A percentile compares a stretch with the other conserved stretches of the same genome.
These are phyloP conservation scores for Globisporangium canariense DNA, from an alignment of 352 stramenopile genomes.

Conservation along the genomic window DNA sequence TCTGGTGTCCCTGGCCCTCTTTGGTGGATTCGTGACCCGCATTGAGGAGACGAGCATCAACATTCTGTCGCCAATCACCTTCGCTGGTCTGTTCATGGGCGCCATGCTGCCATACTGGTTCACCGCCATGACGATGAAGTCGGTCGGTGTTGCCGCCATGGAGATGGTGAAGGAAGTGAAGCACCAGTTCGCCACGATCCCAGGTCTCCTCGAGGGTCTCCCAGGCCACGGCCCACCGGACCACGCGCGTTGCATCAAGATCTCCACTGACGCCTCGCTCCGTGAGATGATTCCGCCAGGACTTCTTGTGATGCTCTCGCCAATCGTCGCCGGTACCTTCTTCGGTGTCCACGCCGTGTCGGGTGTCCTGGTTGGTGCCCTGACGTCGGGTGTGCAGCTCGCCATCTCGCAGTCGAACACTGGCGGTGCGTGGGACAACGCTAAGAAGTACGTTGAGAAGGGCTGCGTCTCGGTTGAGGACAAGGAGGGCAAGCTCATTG, in stretches of 20 bases:
- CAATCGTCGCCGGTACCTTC: conserved; percentile 97
- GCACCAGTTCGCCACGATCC: conserved; percentile 98
- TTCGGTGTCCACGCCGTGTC: conserved; percentile 98
- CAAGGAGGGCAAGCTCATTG: conserved; percentile 90
- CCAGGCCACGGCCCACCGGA: conserved; percentile 82
- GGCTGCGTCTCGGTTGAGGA: conserved; percentile 87
- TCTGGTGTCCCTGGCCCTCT: conserved; percentile 98
- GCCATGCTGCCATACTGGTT: conserved; percentile 99
- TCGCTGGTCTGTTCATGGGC: conserved; percentile 98
- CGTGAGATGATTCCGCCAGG: conserved; percentile 99
- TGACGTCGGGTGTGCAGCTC: conserved; percentile 97
- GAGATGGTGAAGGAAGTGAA: conserved; percentile 99
- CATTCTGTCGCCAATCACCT: conserved; percentile 97
- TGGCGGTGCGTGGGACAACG: conserved; percentile 99
- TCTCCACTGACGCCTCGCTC: conserved; percentile 98
- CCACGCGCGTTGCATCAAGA: conserved; percentile 96
- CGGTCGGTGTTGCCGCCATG: conserved; percentile 96
- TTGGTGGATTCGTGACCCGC: conserved; percentile 97
- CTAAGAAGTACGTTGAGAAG: conserved; percentile 99
- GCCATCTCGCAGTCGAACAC: conserved; percentile 99
- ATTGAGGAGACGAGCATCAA: conserved; percentile 95
- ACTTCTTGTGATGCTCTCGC: conserved; percentile 97
- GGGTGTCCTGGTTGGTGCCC: conserved; percentile 94
- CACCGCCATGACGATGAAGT: conserved; percentile 99
- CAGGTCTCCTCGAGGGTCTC: conserved; percentile 95